Percentiles rank a stretch among this genome's conserved stretches.
phyloP scores from a whole-genome alignment of 331 rosid genomes.

The Pyrus hybrid region DNA sequence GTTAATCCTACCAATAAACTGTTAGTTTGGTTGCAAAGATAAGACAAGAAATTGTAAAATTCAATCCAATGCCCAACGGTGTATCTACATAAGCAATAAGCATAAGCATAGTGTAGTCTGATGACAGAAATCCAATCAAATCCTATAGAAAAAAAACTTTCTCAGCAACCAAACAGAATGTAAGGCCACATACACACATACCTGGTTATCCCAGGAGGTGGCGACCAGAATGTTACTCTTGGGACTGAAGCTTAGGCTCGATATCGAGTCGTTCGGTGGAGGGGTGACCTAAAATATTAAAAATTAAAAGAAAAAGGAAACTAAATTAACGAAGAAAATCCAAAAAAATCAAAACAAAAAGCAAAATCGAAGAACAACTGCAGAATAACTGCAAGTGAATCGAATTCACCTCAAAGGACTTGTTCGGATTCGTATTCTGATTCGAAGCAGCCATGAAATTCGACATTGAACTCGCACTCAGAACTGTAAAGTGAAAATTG shows the following conservation, averaged over 20 bases:
- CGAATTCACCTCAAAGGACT: slow-evolving; percentile 47
- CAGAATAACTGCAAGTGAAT: background rate
- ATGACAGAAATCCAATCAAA: background rate
- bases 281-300: slow-evolving; percentile 33
- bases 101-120: background rate
- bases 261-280: slow-evolving; percentile 70
- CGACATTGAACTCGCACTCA: slow-evolving; percentile 29
- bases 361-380: background rate
- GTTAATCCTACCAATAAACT: background rate
- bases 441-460: slow-evolving; percentile 29
- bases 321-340: background rate
- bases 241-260: slow-evolving; percentile 69
- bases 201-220: slow-evolving; percentile 96
- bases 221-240: slow-evolving; percentile 77
- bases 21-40: background rate
- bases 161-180: slow-evolving; percentile 3
- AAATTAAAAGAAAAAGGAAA: background rate
- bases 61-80: background rate
- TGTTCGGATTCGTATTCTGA: slow-evolving; percentile 50
- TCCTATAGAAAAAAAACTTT: background rate
- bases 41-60: background rate
- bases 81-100: background rate
- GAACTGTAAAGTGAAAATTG: background rate
- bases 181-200: background rate
- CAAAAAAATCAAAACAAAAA: background rate